Percentiles rank a stretch among this genome's conserved stretches.
Evolutionary conservation across 495 filamentous ascomycete species (phyloP).

Genomic region (Annulohypoxylon maeteangense): DNA sequence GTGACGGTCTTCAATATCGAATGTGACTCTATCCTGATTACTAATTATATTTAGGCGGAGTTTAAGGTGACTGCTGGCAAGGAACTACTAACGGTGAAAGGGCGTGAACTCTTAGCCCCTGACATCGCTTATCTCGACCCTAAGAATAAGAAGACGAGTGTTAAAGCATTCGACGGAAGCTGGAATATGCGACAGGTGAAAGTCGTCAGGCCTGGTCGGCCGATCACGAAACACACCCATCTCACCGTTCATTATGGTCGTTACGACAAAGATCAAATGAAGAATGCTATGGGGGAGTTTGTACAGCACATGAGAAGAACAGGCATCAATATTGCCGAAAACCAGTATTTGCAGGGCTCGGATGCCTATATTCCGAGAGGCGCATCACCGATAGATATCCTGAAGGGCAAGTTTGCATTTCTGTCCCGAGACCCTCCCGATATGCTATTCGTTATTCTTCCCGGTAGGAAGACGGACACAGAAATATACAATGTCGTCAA

Average conservation of each 20-base stretch:
- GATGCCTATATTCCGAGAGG: background rate
- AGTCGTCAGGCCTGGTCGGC: slow-evolving; percentile 45
- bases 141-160: background rate
- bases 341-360: background rate
- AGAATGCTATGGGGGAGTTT: slow-evolving; percentile 45
- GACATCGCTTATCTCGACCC: slow-evolving; percentile 60
- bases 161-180: slow-evolving; percentile 42
- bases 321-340: slow-evolving; percentile 48
- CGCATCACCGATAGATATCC: background rate
- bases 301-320: slow-evolving; percentile 50
- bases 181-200: slow-evolving; percentile 54
- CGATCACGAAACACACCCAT: slow-evolving; percentile 51
- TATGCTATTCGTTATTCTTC: slow-evolving; percentile 74
- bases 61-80: slow-evolving; percentile 68
- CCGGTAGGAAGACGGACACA: slow-evolving; percentile 55
- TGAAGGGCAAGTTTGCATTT: slow-evolving; percentile 35
- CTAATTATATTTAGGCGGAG: slow-evolving; percentile 28
- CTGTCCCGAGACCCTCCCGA: slow-evolving; percentile 44
- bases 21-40: slow-evolving; percentile 4
- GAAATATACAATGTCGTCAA: slow-evolving; percentile 75
- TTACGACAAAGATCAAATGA: background rate
- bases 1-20: background rate
- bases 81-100: slow-evolving; percentile 71
- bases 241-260: slow-evolving; percentile 32
- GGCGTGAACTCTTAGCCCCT: slow-evolving; percentile 69